Base-by-base conservation (phyloP, 2,329 filamentous ascomycete species). In the Torrubiellomyces zombiae region DNA sequence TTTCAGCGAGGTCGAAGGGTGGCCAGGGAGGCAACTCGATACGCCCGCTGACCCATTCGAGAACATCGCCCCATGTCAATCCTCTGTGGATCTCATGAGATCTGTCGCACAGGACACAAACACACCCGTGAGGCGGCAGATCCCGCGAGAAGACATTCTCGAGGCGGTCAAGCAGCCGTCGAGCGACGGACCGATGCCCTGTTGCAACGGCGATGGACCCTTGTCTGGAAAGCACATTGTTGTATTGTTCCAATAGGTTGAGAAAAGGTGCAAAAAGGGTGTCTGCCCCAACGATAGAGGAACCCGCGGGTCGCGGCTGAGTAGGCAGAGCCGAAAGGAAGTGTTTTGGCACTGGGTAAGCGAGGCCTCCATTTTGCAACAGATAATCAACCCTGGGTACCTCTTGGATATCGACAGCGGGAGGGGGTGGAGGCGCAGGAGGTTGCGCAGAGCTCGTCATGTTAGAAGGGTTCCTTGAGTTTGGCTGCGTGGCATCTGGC, bases 141-240 rank as follows among this genome's bases (percentile, higher is more conserved):
- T 95, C 86, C 31, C 89, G 67, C 3, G 83, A 85, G 50, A 98
- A 95, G 7, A 98, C 83, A 28, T 86, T 81, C 45, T 94, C 86
- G 4, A 98, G 60, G 18, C 89, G 72, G 50, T 98, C 86, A 5
- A 95, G 64, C 14, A 95, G 55, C 25, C 85, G 70, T 5, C 89
- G 73, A 4, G 89, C 89, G n/a, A 95, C 79, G 1, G 86, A 94
- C 27, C 81, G 73, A 48, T 95, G 93, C 5, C 89, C 89, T 0
- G 86, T 95, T 10, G 89, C 89, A 2, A 95, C 89, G 3, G 89
- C 89, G 5, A 98, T 58, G 1, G 86, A 95, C 4, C 89, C 89
- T 38, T 78, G 81, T 33, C 77, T 83, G 20, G 65, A 58, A 33
- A 95, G 63, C 4, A 98, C 85, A 3, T 68, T 65, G 34, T 76